A percentile compares a stretch with the other conserved stretches of the same genome.
These are phyloP conservation scores for Barbarea vulgaris DNA, from an alignment of 345 rosid species.

Conservation along the genomic window DNA sequence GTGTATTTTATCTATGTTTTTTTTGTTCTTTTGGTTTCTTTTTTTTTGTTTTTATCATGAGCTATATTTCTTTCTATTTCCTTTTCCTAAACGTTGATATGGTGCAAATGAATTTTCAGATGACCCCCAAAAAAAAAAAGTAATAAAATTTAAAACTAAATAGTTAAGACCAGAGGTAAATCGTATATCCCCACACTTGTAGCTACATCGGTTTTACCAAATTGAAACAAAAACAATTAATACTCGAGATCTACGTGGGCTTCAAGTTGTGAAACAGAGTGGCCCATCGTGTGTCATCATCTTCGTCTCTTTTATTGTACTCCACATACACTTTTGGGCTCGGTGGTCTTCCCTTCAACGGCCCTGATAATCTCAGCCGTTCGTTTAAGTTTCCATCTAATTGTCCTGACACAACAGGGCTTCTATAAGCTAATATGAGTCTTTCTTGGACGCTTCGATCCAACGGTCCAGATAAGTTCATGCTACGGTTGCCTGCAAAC, in stretches of 20 bases:
- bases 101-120: no score
- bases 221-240: background rate
- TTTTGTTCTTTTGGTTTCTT: no score
- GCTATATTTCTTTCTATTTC: no score
- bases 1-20: no score
- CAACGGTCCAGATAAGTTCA: slow-evolving; percentile 69
- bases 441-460: slow-evolving; percentile 61
- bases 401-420: slow-evolving; percentile 49
- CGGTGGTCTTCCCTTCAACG: slow-evolving; percentile 46
- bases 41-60: no score
- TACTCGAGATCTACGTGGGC: slow-evolving; percentile 54
- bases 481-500: slow-evolving; percentile 30
- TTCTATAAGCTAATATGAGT: slow-evolving; percentile 45
- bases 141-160: background rate
- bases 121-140: no score
- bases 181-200: background rate
- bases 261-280: slow-evolving; percentile 71
- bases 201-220: background rate
- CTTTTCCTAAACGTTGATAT: no score
- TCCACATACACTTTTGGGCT: slow-evolving; percentile 49
- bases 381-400: slow-evolving; percentile 45
- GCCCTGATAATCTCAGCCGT: slow-evolving; percentile 57
- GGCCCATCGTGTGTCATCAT: slow-evolving; percentile 60
- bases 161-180: background rate
- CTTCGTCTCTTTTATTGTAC: slow-evolving; percentile 44